Conservation (phyloP, 75 land plant species). For the Pinus taeda region DNA sequence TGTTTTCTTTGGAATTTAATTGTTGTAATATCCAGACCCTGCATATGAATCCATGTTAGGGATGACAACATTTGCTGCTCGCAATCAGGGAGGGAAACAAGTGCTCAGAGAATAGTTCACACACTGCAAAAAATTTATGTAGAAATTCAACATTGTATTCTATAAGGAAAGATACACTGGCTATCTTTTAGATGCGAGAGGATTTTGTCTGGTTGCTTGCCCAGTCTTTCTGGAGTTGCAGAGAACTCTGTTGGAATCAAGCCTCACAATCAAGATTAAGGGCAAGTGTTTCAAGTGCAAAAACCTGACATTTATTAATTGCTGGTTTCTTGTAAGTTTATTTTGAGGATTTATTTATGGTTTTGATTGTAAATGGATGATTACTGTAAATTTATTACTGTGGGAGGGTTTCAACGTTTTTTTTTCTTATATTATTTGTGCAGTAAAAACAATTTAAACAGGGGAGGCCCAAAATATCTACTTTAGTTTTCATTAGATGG, state of each 20-base stretch:
- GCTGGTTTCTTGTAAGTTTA: slow-evolving; percentile 1
- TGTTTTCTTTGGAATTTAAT: slow-evolving; percentile 11
- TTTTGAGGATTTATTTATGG: not conserved
- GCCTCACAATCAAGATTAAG: slow-evolving; percentile 1
- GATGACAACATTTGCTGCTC: not conserved
- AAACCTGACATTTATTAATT: slow-evolving; percentile 1
- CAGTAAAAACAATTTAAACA: not conserved
- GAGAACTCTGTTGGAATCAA: not conserved
- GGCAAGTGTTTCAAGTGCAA: not conserved
- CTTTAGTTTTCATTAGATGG: not conserved
- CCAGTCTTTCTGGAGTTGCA: slow-evolving; percentile 1
- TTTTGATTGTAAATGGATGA: slow-evolving; percentile 1
- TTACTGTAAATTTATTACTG: slow-evolving; percentile 1
- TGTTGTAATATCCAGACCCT: not conserved
- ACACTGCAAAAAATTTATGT: not conserved
- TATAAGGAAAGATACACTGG: not conserved
- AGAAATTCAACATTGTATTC: slow-evolving; percentile 6
- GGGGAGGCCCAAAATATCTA: not conserved
- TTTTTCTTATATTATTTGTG: not conserved
- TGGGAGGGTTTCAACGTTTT: not conserved
- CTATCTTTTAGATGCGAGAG: not conserved
- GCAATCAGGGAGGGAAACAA: not conserved
- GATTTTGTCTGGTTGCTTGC: not conserved
- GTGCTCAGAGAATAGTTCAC: not conserved
- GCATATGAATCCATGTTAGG: not conserved